phyloP scores from a whole-genome alignment of 495 filamentous ascomycete genomes.

The Cercophora sp. region DNA sequence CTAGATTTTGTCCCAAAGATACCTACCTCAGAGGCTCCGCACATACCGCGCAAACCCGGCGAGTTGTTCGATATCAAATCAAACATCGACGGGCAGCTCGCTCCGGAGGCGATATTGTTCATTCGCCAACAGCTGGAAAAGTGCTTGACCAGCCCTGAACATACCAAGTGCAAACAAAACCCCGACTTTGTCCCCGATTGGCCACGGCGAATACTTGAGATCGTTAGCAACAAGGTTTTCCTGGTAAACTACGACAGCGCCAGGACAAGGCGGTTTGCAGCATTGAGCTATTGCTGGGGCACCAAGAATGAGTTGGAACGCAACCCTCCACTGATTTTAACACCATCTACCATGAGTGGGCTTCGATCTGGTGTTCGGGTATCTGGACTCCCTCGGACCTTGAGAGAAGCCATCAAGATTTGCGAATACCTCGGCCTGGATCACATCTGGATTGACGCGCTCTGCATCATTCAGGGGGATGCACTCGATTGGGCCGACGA shows the following conservation, averaged over 20 bases:
- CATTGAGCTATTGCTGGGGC: conserved; percentile 7
- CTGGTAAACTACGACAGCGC: conserved; percentile 1
- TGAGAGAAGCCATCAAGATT: not conserved
- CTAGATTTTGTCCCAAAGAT: no score
- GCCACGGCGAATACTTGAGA: not conserved
- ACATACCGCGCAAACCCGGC: no score
- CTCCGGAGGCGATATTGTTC: not conserved
- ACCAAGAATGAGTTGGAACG: not conserved
- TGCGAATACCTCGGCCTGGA: conserved; percentile 10
- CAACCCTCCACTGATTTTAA: not conserved
- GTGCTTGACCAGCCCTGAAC: not conserved
- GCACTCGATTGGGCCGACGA: conserved; percentile 12
- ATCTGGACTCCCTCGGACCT: not conserved
- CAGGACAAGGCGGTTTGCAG: not conserved
- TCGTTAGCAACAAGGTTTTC: not conserved
- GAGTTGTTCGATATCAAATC: not conserved
- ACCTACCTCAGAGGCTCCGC: no score
- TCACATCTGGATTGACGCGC: conserved; percentile 25
- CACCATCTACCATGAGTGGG: not conserved
- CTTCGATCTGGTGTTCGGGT: not conserved
- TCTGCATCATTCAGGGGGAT: conserved; percentile 24
- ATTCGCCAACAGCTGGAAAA: not conserved
- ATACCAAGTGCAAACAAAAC: not conserved
- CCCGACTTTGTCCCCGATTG: not conserved
- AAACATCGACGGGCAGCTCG: not conserved